Percentiles rank a stretch among this genome's conserved stretches.
phyloP scores from a whole-genome alignment of 495 filamentous ascomycete species.

The Bryoglossum gracile region DNA sequence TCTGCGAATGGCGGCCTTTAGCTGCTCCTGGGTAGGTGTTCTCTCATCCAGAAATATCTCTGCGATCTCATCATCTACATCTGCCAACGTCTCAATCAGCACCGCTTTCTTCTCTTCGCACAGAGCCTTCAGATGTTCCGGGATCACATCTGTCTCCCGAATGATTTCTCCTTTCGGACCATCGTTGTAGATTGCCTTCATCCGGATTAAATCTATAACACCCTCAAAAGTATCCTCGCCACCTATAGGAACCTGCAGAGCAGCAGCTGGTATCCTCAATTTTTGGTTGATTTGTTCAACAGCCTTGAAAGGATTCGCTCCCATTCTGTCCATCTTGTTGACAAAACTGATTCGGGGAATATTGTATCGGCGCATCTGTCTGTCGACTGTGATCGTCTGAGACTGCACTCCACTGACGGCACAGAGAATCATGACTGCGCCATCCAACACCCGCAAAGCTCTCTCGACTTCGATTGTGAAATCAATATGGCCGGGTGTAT shows the following conservation, averaged over 20 bases:
- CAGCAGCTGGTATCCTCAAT: slow-evolving; percentile 84
- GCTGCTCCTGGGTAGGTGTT: slow-evolving; percentile 67
- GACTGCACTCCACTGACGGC: slow-evolving; percentile 95
- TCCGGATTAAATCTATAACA: slow-evolving; percentile 86
- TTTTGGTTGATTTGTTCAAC: slow-evolving; percentile 96
- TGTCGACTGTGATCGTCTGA: slow-evolving; percentile 96
- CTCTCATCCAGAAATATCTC: slow-evolving; percentile 89
- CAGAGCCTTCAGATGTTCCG: slow-evolving; percentile 62
- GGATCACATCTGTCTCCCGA: slow-evolving; percentile 68
- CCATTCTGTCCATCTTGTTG: slow-evolving; percentile 99
- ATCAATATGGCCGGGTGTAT: slow-evolving; percentile 98
- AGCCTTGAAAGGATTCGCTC: slow-evolving; percentile 96
- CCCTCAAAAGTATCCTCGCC: slow-evolving; percentile 87
- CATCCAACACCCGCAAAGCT: slow-evolving; percentile 91
- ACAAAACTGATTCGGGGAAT: slow-evolving; percentile 92
- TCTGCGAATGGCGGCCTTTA: slow-evolving; percentile 84
- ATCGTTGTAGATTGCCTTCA: slow-evolving; percentile 90
- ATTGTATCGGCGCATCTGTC: slow-evolving; percentile 98
- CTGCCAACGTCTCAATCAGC: slow-evolving; percentile 91
- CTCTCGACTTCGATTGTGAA: slow-evolving; percentile 99
- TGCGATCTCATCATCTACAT: slow-evolving; percentile 97
- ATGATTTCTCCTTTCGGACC: slow-evolving; percentile 68
- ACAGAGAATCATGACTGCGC: slow-evolving; percentile 97
- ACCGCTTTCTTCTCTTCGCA: slow-evolving; percentile 72
- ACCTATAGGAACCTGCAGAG: slow-evolving; percentile 93